Base-by-base conservation (phyloP, 148 eudicot species). In the Vaccinium vitisidaea region DNA sequence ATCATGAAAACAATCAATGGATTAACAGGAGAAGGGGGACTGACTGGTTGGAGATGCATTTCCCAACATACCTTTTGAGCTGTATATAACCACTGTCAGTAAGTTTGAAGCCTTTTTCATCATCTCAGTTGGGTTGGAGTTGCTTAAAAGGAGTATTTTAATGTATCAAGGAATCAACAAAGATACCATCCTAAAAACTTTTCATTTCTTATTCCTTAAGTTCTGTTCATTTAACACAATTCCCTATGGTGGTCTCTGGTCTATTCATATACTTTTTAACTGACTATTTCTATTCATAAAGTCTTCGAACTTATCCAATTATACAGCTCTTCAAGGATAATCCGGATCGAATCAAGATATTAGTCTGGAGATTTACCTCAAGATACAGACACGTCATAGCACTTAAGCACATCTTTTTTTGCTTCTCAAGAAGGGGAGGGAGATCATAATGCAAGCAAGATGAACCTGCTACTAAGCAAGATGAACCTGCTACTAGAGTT, bases 261-360 rank as follows among this genome's bases (percentile, higher is more conserved):
- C 16, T 76, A 54, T 76, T 46, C 43, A 25, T 23, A 2, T 80
- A 80, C 13, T 13, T 48, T 48, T 2, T 80, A 32, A 50, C 25
- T 27, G 6, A 8, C 58, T 14, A 77, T 25, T 23, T 6, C 6
- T 11, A 49, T 21, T 15, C 54, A 23, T 15, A 56, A 56, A 32
- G 61, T 12, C 69, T n/a, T 32, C 27, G 43, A 32, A 36, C 48
- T 6, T 32, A 56, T 58, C 15, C 46, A 3, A 19, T 2, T n/a
- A 30, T 50, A 80, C 50, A 36, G 50, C 82, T 79, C 49, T 80
- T 65, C 63, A 79, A 27, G 23, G 11, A 79, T 3, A 63, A n/a
- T n/a, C 25, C 18, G 6, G 46, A 53, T 27, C 32, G 39, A 23
- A 52, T 9, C 65, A 79, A 53, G 63, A 58, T 19, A 80, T 7